Evolutionary conservation across 2,329 filamentous ascomycete species (phyloP), one percentile per base, ranked within the genome.

Genomic region (Pseudogymnoascus sp.): DNA sequence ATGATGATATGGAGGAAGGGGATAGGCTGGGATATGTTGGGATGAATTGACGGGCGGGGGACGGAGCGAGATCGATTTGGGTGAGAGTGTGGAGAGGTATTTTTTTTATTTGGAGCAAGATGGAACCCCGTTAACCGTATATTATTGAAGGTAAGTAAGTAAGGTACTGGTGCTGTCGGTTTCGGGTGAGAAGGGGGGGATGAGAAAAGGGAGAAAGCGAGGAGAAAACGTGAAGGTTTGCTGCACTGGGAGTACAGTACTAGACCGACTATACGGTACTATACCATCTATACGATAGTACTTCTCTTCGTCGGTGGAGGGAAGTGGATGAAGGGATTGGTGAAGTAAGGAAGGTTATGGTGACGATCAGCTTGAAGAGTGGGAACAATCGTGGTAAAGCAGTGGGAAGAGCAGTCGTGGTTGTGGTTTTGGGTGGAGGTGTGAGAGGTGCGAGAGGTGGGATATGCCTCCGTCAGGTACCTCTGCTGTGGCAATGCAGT

Each of bases 21-120:
- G 25, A 54, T 64, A 51, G 57, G 57, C 43, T 62, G 31, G 45
- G 64, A 36, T 45, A 62, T 63, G 61, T 63, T 60, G 64, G 62
- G 62, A 34, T 41, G 48, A 16, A 43, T 37, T 64, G 41, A 39
- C 60, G 41, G 31, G 21, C 14, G 41, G 45, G 25, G 31, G 25
- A 23, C 23, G 37, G 34, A 60, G 63, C 51, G 63, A 65, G 62
- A 31, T 65, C 60, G 48, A 41, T 39, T 57, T 16, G 21, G 43
- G 43, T 48, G 43, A 45, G 19, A 25, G 39, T 48, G 43, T 23
- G 19, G 43, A 48, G 43, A 25, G 21, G 37, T 10, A 34, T 34
- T 34, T 19, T 34, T 19, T 6, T 21, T 21, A 10, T 45, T 45
- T 45, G 16, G 37, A 19, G 37, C 16, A 41, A 34, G 13, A 34